These are phyloP conservation scores for Aspergillus sp. DNA, from an alignment of 2,329 filamentous ascomycete genomes.

Conservation along the genomic window DNA sequence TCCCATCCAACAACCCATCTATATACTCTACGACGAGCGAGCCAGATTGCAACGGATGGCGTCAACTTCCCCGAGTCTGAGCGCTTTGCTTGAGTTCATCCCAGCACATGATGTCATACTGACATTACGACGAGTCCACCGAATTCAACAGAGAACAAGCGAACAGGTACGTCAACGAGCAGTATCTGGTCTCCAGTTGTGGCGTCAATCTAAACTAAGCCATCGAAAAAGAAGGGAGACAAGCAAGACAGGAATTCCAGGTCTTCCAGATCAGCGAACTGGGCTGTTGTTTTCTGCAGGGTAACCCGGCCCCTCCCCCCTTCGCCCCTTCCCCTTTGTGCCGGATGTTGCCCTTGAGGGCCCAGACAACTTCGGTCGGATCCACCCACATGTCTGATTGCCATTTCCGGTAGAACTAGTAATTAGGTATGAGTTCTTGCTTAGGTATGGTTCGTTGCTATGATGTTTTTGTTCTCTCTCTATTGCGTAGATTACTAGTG, in stretches of 20 bases:
- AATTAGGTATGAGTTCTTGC: neutral
- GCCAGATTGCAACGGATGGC: neutral
- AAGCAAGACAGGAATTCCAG: neutral
- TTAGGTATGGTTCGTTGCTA: neutral
- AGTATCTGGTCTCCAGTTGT: neutral
- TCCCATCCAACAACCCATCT: neutral
- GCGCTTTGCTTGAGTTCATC: neutral
- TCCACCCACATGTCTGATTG: conserved; percentile 2
- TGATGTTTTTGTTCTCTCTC: neutral
- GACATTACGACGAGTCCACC: conserved; percentile 3
- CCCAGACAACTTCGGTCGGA: neutral
- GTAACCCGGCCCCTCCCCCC: neutral
- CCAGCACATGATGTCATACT: conserved; percentile 17
- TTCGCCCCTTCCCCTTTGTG: no score
- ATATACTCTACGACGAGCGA: neutral
- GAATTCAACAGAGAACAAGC: neutral
- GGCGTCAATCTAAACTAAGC: neutral
- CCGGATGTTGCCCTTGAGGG: neutral
- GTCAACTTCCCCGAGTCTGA: neutral
- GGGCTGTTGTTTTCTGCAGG: no score
- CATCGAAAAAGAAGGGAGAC: neutral
- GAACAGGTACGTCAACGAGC: conserved; percentile 17
- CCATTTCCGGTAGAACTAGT: neutral
- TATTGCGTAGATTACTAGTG: neutral
- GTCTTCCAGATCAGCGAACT: neutral